A percentile compares a stretch with the other conserved stretches of the same genome.
phyloP scores from a whole-genome alignment of 495 filamentous ascomycete genomes.

The Lepraria neglecta region DNA sequence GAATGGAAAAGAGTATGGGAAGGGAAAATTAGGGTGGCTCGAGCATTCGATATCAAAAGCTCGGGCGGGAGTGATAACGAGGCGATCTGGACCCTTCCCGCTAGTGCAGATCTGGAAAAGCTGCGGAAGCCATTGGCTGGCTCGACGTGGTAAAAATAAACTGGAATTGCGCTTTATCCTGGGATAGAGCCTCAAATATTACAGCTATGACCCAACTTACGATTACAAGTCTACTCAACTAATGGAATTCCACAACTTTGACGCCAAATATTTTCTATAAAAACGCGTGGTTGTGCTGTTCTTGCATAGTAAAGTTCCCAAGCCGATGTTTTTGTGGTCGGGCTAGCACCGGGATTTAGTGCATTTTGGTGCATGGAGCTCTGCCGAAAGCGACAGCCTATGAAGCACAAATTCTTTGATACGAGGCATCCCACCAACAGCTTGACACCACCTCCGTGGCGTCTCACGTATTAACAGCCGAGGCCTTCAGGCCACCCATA shows the following conservation, averaged over 20 bases:
- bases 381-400: constrained; percentile 1
- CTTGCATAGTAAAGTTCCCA: no score
- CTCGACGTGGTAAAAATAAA: no score
- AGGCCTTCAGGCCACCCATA: constrained; percentile 1
- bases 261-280: no score
- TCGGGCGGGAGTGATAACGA: not conserved
- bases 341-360: not conserved
- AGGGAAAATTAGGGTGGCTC: constrained; percentile 8
- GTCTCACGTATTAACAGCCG: not conserved
- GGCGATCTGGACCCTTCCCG: constrained; percentile 2
- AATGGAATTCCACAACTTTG: no score
- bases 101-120: constrained; percentile 8
- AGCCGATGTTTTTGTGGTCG: no score
- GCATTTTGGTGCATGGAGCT: not conserved
- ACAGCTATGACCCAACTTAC: no score
- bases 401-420: not conserved
- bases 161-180: no score
- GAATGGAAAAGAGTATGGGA: not conserved
- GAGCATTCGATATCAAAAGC: constrained; percentile 1
- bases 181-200: no score
- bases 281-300: no score
- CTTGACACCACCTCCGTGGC: constrained; percentile 6
- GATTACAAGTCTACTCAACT: no score
- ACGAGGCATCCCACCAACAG: constrained; percentile 9
- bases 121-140: not conserved